Evolutionary conservation across 2,329 filamentous ascomycete genomes (phyloP), one percentile per base, ranked within the genome.

Genomic region (Ophiocordyceps camponoti-saundersi): DNA sequence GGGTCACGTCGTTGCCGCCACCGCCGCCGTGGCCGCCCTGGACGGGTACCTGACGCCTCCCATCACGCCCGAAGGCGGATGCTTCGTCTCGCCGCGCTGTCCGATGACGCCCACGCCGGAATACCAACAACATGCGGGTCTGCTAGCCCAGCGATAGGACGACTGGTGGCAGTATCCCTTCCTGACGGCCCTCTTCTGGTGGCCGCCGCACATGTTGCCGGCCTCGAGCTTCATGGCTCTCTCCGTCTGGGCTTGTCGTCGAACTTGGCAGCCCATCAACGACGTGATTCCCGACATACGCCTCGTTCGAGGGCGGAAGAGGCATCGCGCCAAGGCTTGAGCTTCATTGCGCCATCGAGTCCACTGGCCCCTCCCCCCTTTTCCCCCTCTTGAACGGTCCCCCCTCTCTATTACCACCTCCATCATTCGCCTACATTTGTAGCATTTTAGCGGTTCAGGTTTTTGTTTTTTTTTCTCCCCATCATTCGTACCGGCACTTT

Each of bases 1-100:
- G 69, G 76, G 75, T 45, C 77, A 80, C 50, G 80, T 79, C 53
- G 69, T 75, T 46, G 65, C 68, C n/a, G 67, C 75, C 46, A 72
- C 79, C 52, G 77, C 79, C 36, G 75, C 86, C 53, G 86, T 8
- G 5, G 23, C 75, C 46, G 73, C 79, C 52, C 77, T 79, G 36
- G 75, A 86, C 53, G 86, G 85, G 48, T 88, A 88, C 63, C 75
- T 89, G 53, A 92, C 86, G 16, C 86, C 86, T 23, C 86, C 86
- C 1, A 90, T 92, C 59, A 92, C 86, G 0, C 86, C 86, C 5
- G 85, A 90, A 51, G 76, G 78, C 8, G 70, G 74, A 46, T 70
- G 67, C 54, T 79, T 79, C 46, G 67, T 70, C 29, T 68, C 72
- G 18, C 70, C 72, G 21, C 68, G 77, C 47, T 79, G 76, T 55